These are phyloP conservation scores for Annulohypoxylon stygium DNA, from an alignment of 495 filamentous ascomycete species.

Conservation along the genomic window DNA sequence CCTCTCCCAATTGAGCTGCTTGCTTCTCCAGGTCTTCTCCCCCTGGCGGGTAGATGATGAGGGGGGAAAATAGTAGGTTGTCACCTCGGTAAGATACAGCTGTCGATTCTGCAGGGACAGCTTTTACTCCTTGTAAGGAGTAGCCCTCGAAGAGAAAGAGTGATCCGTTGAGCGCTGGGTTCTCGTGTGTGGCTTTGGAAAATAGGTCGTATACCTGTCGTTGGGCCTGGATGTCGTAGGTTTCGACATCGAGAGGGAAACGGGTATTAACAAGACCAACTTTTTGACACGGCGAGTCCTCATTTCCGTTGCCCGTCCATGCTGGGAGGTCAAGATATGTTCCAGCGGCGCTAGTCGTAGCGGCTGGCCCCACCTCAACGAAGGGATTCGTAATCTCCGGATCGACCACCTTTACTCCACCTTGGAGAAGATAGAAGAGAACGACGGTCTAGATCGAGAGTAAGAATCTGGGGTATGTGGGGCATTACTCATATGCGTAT, in stretches of 20 bases:
- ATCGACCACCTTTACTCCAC: not conserved
- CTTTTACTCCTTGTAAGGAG: constrained; percentile 52
- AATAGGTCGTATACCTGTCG: constrained; percentile 23
- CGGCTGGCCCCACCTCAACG: not conserved
- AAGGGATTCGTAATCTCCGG: not conserved
- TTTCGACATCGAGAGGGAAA: constrained; percentile 25
- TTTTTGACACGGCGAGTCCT: not conserved
- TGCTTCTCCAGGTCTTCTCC: not conserved
- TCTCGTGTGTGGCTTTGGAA: constrained; percentile 1
- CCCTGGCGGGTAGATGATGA: not conserved
- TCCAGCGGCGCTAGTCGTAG: not conserved
- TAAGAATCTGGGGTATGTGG: not conserved
- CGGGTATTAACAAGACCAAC: constrained; percentile 4
- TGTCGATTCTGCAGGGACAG: constrained; percentile 45
- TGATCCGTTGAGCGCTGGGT: constrained; percentile 32
- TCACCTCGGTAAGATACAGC: constrained; percentile 52
- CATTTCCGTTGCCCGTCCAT: not conserved
- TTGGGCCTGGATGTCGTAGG: constrained; percentile 16
- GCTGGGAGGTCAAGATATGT: not conserved
- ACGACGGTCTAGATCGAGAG: not conserved
- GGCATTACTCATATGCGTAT: not conserved
- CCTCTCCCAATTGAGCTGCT: not conserved
- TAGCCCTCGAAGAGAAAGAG: constrained; percentile 58
- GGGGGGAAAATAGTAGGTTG: constrained; percentile 1
- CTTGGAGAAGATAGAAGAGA: not conserved